Percentiles rank a stretch among this genome's conserved stretches.
phyloP scores from a whole-genome alignment of 768 basidiomycete species.

The Pleurotus ostreatus region DNA sequence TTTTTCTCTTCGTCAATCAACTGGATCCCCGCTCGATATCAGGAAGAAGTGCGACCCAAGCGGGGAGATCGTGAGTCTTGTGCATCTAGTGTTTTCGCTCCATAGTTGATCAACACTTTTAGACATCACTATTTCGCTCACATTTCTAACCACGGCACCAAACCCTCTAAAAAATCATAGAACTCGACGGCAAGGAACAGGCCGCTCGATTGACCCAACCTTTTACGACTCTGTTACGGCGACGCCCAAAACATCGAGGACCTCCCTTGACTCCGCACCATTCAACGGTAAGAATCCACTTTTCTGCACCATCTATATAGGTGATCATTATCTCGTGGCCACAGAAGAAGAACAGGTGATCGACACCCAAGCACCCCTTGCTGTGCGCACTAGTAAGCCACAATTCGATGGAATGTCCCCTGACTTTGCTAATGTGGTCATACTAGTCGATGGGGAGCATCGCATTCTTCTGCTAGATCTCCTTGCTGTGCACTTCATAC shows the following conservation, averaged over 20 bases:
- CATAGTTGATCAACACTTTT: neutral
- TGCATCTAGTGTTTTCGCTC: neutral
- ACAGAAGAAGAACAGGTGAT: slow-evolving; percentile 21
- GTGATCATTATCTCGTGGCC: neutral
- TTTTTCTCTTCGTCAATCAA: slow-evolving; percentile 40
- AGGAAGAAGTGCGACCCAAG: slow-evolving; percentile 23
- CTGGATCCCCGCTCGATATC: slow-evolving; percentile 39
- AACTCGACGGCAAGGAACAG: neutral
- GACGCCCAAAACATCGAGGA: neutral
- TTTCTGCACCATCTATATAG: neutral
- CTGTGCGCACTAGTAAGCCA: slow-evolving; percentile 26
- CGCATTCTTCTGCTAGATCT: slow-evolving; percentile 40
- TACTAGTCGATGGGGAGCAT: slow-evolving; percentile 15
- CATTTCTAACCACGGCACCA: slow-evolving; percentile 17
- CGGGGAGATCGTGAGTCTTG: slow-evolving; percentile 33
- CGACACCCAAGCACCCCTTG: slow-evolving; percentile 36
- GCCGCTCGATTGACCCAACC: no score
- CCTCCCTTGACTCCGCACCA: neutral
- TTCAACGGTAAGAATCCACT: neutral
- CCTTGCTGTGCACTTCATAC: slow-evolving; percentile 45
- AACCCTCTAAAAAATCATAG: neutral
- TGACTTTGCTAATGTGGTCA: neutral
- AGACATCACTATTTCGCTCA: slow-evolving; percentile 42
- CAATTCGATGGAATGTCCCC: neutral
- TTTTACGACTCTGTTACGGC: neutral